Percentiles rank a stretch among this genome's conserved stretches.
phyloP scores from a whole-genome alignment of 208 protist genomes.

The Blastocrithidia nonstop region DNA sequence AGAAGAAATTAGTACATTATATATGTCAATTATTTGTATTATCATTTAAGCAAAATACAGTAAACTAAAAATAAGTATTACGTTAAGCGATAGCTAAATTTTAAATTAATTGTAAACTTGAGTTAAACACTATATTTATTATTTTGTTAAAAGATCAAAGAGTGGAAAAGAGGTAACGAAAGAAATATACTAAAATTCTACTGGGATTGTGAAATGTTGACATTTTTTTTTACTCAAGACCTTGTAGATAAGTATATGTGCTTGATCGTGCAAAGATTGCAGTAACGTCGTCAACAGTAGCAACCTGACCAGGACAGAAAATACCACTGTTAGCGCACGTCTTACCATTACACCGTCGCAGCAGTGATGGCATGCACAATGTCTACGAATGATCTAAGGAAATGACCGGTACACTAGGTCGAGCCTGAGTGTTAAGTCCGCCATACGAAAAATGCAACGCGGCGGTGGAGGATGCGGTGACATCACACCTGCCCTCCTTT shows the following conservation, averaged over 20 bases:
- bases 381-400: slow-evolving; percentile 32
- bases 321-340: slow-evolving; percentile 45
- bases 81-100: too few relatives aligned
- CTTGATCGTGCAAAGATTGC: slow-evolving; percentile 56
- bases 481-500: slow-evolving; percentile 44
- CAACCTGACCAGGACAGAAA: slow-evolving; percentile 62
- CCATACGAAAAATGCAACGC: slow-evolving; percentile 73
- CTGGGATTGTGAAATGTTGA: too few relatives aligned
- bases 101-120: too few relatives aligned
- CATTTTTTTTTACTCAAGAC: slow-evolving; percentile 17
- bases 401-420: slow-evolving; percentile 37
- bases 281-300: slow-evolving; percentile 23
- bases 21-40: too few relatives aligned
- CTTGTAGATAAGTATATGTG: slow-evolving; percentile 68
- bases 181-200: too few relatives aligned
- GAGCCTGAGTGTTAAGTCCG: slow-evolving; percentile 55
- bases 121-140: too few relatives aligned
- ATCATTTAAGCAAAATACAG: too few relatives aligned
- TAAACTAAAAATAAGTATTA: too few relatives aligned
- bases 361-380: slow-evolving; percentile 43
- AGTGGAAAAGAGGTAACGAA: too few relatives aligned
- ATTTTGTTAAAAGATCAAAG: too few relatives aligned
- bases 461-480: slow-evolving; percentile 45
- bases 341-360: slow-evolving; percentile 61
- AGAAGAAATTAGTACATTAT: too few relatives aligned